Conservation (phyloP, 495 filamentous ascomycete species). For the Penicillium ucsense region DNA sequence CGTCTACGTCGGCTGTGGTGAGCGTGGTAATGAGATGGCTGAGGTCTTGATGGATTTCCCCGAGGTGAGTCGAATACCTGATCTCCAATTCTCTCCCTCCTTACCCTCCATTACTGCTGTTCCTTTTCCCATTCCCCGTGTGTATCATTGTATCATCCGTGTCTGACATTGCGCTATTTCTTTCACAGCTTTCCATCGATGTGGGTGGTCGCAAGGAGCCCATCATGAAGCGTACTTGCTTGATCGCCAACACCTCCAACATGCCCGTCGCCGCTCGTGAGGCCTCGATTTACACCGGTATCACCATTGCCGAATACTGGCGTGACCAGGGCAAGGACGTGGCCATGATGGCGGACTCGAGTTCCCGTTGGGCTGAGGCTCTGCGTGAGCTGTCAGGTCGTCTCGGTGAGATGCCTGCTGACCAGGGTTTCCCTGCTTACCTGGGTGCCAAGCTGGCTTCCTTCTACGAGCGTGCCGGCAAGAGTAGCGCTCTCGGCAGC, state of each 20-base stretch:
- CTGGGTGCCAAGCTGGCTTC: conserved; percentile 92
- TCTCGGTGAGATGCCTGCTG: conserved; percentile 98
- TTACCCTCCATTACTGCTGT: no score
- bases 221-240: conserved; percentile 98
- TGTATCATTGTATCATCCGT: no score
- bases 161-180: not conserved
- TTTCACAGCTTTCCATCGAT: conserved; percentile 67
- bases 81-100: not conserved
- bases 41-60: conserved; percentile 99
- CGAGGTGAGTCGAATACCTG: conserved; percentile 38
- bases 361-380: conserved; percentile 97
- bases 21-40: conserved; percentile 99
- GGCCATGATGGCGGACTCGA: conserved; percentile 99
- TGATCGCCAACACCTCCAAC: conserved; percentile 99
- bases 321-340: conserved; percentile 96
- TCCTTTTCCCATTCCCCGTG: no score
- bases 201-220: conserved; percentile 88
- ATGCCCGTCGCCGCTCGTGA: conserved; percentile 99
- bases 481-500: conserved; percentile 74
- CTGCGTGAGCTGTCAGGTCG: conserved; percentile 98
- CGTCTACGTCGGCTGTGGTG: conserved; percentile 95
- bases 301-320: conserved; percentile 97
- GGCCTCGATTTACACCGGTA: conserved; percentile 98
- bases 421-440: conserved; percentile 98
- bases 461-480: conserved; percentile 97